Base-by-base conservation (phyloP, 139 green algal species). In the Chlorella sp. region DNA sequence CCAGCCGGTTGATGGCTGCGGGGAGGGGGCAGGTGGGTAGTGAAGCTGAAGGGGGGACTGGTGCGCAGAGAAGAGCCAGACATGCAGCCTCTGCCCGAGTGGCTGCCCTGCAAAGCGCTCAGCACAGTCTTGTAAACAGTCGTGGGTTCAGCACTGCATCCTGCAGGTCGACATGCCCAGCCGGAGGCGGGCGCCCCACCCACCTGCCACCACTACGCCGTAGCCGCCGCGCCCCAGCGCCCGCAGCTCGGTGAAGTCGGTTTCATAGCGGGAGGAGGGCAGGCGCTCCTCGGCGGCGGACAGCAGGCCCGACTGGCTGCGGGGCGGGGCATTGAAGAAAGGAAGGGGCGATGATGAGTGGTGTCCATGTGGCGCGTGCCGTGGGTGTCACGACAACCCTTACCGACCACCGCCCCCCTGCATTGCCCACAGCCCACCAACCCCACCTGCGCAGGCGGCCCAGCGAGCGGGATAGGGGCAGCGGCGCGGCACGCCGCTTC, bases 181-280 rank as follows among this genome's bases (percentile, higher is more conserved):
- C 44, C 44, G 9, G 9, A 51, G 44, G 39, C 70, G 7, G 36
- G 11, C 20, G 2, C 23, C 3, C 26, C 41, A 1, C 60, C 26
- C 38, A 82, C 76, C 76, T 57, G 76, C 25, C 76, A 82, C 76
- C 72, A 98, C 96, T 12, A 96, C 76, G 0, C 96, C 96, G 88
- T 96, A 98, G 20, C 91, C 96, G 18, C 96, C 96, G 36, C 91
- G 91, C 51, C 96, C 96, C 71, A 99, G 89, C 28, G 83, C 72
- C 26, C 83, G 70, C 56, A 97, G 51, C 88, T 98, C 95, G 63
- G 93, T 72, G 63, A 96, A 96, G 79, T 97, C 94, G 20, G 83
- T 87, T 25, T 82, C 74, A 86, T 95, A 97, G 30, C 93, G 82
- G 0, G 87, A 88, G 38, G 63, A 18, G 0, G 55, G 78, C 44